Evolutionary conservation across 371 early-diverging fungal species (phyloP).

Genomic region (Circinella umbellata): DNA sequence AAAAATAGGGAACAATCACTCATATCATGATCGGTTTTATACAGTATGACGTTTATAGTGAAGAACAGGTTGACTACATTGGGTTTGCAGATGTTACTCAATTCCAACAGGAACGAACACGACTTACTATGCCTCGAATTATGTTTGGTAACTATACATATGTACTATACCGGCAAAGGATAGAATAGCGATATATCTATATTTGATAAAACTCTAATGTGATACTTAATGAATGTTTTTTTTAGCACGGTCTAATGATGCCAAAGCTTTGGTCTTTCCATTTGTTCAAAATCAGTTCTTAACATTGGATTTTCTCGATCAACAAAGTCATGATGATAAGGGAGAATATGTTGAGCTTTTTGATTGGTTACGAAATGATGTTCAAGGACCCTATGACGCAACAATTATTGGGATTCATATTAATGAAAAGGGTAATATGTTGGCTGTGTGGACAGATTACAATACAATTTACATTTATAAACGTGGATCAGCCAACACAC

Average conservation of each 20-base stretch:
- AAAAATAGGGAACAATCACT: too few species aligned
- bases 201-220: too few species aligned
- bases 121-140: constrained; percentile 7
- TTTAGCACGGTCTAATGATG: constrained; percentile 17
- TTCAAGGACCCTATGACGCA: constrained; percentile 21
- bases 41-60: constrained; percentile 10
- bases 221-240: not conserved
- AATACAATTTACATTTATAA: constrained; percentile 34
- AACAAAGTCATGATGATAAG: not conserved
- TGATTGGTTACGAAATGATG: constrained; percentile 9
- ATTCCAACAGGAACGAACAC: constrained; percentile 13
- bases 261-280: constrained; percentile 12
- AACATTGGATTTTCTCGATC: constrained; percentile 13
- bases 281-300: constrained; percentile 5
- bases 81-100: constrained; percentile 19
- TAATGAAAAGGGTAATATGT: constrained; percentile 30
- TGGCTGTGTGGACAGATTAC: constrained; percentile 50
- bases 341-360: constrained; percentile 10
- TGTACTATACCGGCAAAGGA: too few species aligned
- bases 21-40: too few species aligned
- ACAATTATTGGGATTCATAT: constrained; percentile 38
- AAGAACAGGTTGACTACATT: constrained; percentile 17
- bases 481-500: constrained; percentile 16
- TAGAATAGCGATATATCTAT: too few species aligned
- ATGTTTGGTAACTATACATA: constrained; percentile 11